Conservation (phyloP, 305 asterid genomes). For the Coffea humblotiana region DNA sequence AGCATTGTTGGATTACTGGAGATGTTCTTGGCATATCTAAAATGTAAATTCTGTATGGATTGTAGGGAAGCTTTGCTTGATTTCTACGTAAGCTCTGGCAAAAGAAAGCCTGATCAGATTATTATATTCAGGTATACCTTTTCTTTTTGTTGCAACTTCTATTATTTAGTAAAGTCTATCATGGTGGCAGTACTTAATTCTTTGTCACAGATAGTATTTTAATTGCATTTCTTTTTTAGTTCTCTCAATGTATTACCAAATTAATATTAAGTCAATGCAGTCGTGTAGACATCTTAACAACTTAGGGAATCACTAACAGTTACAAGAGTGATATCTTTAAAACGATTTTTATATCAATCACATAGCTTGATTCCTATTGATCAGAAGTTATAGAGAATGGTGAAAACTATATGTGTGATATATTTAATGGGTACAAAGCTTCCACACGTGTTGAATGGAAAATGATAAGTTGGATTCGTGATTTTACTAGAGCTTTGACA, state of each 20-base stretch:
- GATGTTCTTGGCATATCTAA: not conserved
- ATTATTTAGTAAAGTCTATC: not conserved
- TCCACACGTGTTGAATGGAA: not conserved
- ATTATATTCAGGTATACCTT: slow-evolving; percentile 37
- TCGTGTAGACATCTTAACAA: not conserved
- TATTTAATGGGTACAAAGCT: not conserved
- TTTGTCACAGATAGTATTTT: not conserved
- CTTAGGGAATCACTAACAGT: not conserved
- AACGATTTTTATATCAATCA: not conserved
- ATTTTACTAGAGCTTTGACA: not conserved
- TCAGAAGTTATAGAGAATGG: not conserved
- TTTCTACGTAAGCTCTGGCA: slow-evolving; percentile 41
- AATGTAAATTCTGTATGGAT: not conserved
- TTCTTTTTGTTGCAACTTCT: not conserved
- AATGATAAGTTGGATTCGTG: not conserved
- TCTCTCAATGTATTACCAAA: not conserved
- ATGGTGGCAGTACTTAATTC: not conserved
- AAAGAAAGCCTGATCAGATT: slow-evolving; percentile 45
- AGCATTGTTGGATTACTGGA: not conserved
- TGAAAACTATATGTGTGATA: not conserved
- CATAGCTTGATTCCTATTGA: not conserved
- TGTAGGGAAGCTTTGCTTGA: slow-evolving; percentile 41
- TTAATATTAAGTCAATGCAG: not conserved
- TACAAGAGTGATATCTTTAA: not conserved
- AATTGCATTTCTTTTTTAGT: not conserved